Evolutionary conservation across 1,284 basidiomycete genomes (phyloP).

Genomic region (Tetrapyrgos nigripes): DNA sequence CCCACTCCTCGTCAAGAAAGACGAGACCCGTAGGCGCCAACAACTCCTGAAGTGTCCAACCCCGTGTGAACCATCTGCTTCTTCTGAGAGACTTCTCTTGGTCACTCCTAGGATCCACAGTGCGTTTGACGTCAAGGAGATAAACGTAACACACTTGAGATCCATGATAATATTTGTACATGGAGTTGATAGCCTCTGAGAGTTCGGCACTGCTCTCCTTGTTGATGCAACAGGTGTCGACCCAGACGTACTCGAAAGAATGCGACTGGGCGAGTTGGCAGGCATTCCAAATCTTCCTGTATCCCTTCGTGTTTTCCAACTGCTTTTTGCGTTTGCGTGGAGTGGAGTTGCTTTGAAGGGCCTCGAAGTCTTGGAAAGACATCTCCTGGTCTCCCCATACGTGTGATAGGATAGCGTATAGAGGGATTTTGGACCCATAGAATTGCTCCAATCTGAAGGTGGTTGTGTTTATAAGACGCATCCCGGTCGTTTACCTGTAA

Average conservation of each 20-base stretch:
- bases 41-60: neutral
- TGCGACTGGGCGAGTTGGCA: neutral
- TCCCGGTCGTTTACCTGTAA: no score
- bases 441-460: neutral
- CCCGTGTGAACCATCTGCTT: no score
- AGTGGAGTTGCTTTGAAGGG: no score
- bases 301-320: neutral
- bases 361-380: neutral
- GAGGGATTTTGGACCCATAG: neutral
- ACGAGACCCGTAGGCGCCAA: neutral
- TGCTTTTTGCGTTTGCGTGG: neutral
- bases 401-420: neutral
- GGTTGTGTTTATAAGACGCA: neutral
- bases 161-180: neutral
- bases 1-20: neutral
- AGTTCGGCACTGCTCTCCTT: no score
- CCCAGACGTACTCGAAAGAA: neutral
- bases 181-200: no score
- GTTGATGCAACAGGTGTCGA: no score
- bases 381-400: neutral
- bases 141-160: neutral
- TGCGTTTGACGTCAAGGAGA: neutral
- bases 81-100: neutral
- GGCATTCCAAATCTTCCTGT: neutral
- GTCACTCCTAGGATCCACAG: neutral